A percentile compares a stretch with the other conserved stretches of the same genome.
Conservation (phyloP, 192 early-diverging fungal genomes). For the Umbelopsis isabellina region DNA sequence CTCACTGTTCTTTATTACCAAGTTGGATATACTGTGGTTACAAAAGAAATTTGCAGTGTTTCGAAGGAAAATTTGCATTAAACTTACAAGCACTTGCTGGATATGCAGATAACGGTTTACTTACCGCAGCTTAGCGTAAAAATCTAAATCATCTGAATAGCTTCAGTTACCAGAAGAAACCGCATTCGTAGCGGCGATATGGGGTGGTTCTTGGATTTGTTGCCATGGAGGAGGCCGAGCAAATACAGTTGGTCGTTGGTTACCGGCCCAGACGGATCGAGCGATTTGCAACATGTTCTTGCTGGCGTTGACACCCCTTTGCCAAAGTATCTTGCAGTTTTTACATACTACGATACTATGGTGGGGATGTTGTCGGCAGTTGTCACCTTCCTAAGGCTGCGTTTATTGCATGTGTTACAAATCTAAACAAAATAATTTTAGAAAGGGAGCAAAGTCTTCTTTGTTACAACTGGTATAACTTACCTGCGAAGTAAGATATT, state of each 20-base stretch:
- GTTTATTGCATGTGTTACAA: neutral
- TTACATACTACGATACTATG: slow-evolving; percentile 7
- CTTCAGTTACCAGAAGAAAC: no score
- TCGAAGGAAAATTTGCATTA: no score
- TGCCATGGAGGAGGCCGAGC: neutral
- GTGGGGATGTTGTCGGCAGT: slow-evolving; percentile 9
- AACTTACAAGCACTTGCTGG: no score
- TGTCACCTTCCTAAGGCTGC: neutral
- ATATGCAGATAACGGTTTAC: no score
- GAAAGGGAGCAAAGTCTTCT: neutral
- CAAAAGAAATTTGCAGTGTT: no score
- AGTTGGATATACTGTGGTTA: no score
- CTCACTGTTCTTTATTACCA: neutral
- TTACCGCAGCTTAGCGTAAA: no score
- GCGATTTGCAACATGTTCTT: slow-evolving; percentile 18
- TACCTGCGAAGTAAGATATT: no score
- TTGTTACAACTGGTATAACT: neutral
- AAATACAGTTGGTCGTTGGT: neutral
- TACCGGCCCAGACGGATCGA: neutral
- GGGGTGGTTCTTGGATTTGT: neutral
- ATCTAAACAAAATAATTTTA: neutral
- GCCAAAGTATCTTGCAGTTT: slow-evolving; percentile 21
- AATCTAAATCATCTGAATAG: no score
- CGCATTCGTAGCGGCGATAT: no score
- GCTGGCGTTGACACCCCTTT: slow-evolving; percentile 17